Evolutionary conservation across 2,329 filamentous ascomycete species (phyloP).

Genomic region (Lecanoromycetidae sp.): DNA sequence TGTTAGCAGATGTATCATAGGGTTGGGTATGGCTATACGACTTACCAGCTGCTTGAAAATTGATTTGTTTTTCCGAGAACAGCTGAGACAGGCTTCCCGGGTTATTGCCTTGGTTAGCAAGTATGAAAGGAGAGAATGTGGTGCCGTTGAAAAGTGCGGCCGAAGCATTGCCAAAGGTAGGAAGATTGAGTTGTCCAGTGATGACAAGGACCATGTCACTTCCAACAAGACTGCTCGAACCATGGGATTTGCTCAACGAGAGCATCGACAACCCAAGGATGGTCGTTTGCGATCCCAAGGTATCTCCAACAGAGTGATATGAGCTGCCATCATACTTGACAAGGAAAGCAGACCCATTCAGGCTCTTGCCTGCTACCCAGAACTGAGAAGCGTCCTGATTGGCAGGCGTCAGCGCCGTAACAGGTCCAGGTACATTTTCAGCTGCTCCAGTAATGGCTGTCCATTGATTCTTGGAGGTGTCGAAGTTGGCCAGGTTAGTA

Average conservation of each 20-base stretch:
- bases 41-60: constrained; percentile 56
- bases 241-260: constrained; percentile 56
- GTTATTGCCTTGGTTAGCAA: constrained; percentile 57
- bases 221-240: constrained; percentile 49
- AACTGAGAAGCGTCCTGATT: constrained; percentile 58
- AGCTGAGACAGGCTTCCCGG: constrained; percentile 66
- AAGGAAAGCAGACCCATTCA: constrained; percentile 60
- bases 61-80: constrained; percentile 70
- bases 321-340: constrained; percentile 66
- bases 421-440: constrained; percentile 61
- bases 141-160: constrained; percentile 82
- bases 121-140: constrained; percentile 61
- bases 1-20: constrained; percentile 18
- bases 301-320: constrained; percentile 54
- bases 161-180: constrained; percentile 66
- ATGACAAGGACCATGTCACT: constrained; percentile 63
- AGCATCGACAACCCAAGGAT: constrained; percentile 77
- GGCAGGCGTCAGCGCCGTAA: constrained; percentile 64
- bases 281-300: constrained; percentile 52
- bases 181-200: constrained; percentile 68
- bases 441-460: constrained; percentile 47
- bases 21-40: constrained; percentile 18
- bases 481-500: constrained; percentile 60
- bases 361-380: constrained; percentile 67
- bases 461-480: constrained; percentile 57